Conservation (phyloP, 305 asterid genomes). For the Nicotiana rustica region DNA sequence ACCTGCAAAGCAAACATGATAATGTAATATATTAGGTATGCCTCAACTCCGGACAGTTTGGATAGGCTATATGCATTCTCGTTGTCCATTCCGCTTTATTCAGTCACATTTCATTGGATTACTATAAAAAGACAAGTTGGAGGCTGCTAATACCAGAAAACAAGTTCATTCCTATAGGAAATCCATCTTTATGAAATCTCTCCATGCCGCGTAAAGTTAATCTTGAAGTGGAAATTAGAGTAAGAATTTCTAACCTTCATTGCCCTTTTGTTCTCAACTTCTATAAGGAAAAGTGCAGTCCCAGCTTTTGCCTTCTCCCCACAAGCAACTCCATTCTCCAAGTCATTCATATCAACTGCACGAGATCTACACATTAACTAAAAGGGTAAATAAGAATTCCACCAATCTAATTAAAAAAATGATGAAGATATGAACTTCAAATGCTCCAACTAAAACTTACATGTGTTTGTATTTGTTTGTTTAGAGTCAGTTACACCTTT, state of each 20-base stretch:
- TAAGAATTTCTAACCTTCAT: slow-evolving; percentile 49
- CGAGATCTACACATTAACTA: slow-evolving; percentile 21
- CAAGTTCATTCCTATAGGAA: neutral
- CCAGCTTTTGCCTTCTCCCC: slow-evolving; percentile 48
- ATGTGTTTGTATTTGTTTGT: slow-evolving; percentile 31
- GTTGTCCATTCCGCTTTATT: neutral
- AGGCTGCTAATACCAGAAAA: neutral
- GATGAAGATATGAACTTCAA: neutral
- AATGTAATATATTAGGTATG: neutral
- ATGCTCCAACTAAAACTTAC: slow-evolving; percentile 30
- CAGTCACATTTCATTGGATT: neutral
- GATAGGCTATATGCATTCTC: neutral
- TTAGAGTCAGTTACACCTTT: neutral
- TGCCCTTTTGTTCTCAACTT: slow-evolving; percentile 58
- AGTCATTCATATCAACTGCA: slow-evolving; percentile 35
- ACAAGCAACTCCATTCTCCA: slow-evolving; percentile 39
- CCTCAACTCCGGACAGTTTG: neutral
- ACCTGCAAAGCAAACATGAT: slow-evolving; percentile 43
- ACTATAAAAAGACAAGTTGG: neutral
- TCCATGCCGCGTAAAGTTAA: neutral
- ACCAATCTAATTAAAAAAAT: neutral
- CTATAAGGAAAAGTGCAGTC: slow-evolving; percentile 53
- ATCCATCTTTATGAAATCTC: neutral
- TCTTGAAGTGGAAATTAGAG: neutral
- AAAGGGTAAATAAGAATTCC: neutral